Evolutionary conservation across 306 rosid species (phyloP), one percentile per base, ranked within the genome.

Genomic region (Acacia confusa): DNA sequence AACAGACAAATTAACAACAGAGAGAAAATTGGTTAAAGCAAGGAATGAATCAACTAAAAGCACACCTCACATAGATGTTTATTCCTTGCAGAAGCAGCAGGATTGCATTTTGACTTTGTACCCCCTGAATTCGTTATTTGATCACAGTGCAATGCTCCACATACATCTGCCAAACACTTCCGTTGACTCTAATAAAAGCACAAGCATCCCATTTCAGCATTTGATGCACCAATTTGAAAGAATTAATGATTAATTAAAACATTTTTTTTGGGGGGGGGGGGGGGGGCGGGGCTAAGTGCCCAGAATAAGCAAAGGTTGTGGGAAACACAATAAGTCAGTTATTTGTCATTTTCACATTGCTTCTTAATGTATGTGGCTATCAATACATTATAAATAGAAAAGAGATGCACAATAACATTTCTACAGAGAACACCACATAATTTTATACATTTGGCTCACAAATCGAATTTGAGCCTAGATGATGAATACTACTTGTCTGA

Each of bases 121-220:
- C 86, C 83, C 24, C 77, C 75, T n/a, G 85, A 82, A 82, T 83
- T 89, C 78, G 86, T 81, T 34, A 70, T 87, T 44, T 70, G 82
- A 78, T 92, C 94, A 84, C 97, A 91, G 78, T 92, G 95, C 79
- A 92, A 82, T 3, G 97, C 94, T 30, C 95, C 97, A 78, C 97
- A 92, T 70, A 83, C 73, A 81, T 92, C 91, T 77, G 95, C 94
- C 84, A 92, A 84, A 90, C 97, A 92, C 85, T 78, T 84, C 32
- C 65, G 65, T 78, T 91, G 88, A 84, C 81, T 92, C 97, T 92
- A 89, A 32, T 76, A 81, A 80, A 44, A 78, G 69, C 70, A 89
- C 34, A 84, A 82, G 75, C 1, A 76, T 79, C 70, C 73, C 82
- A 78, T 78, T 86, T 83, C 79, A 83, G 83, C 70, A 77, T 69